Conservation (phyloP, 1,284 basidiomycete species). For the Sutorius eximius region DNA sequence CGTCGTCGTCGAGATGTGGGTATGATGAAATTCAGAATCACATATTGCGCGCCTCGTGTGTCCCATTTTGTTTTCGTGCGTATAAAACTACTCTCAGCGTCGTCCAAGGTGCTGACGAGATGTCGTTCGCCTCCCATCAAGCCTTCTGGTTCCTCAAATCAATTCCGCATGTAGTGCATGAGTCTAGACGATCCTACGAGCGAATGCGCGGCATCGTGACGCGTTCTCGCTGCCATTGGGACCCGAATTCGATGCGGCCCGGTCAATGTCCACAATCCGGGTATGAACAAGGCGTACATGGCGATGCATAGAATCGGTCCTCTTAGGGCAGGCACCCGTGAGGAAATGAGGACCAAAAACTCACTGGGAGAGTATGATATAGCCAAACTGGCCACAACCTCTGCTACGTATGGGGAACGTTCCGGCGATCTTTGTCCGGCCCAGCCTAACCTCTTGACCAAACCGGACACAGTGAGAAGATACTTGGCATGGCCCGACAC, state of each 20-base stretch:
- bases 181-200: background rate
- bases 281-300: background rate
- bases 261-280: background rate
- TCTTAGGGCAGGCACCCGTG: background rate
- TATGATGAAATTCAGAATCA: constrained; percentile 9
- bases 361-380: constrained; percentile 2
- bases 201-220: background rate
- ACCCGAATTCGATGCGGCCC: background rate
- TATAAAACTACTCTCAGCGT: background rate
- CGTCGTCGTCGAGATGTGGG: background rate
- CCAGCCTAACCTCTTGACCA: background rate
- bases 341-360: background rate
- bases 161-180: background rate
- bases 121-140: background rate
- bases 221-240: background rate
- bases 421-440: background rate
- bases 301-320: background rate
- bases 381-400: constrained; percentile 3
- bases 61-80: constrained; percentile 4
- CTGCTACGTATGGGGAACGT: background rate
- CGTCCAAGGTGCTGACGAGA: background rate
- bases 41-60: background rate
- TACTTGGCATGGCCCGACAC: background rate
- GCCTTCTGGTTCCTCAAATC: background rate
- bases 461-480: background rate